Evolutionary conservation across 805 yeast species (phyloP), one percentile per base, ranked within the genome.

Genomic region (Metschnikowia gelsemii): DNA sequence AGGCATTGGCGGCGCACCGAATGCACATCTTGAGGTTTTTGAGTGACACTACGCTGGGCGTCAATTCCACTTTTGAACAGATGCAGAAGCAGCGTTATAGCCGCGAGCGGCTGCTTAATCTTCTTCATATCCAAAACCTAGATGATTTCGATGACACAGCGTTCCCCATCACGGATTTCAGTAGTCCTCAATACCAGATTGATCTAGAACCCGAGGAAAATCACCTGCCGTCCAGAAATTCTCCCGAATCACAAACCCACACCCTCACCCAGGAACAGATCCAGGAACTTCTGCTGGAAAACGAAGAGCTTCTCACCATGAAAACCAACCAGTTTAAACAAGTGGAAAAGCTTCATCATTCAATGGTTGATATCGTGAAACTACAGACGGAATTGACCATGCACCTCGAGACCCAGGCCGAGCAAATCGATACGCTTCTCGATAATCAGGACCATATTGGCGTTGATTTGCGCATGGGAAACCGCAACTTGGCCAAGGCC

Each of bases 321-420:
- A 84, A 84, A 51, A 64, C 76, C n/a, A 75, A 75, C 36, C 84
- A 84, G 46, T 53, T 83, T 20, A 67, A 75, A 29, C 79, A 80
- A 46, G 84, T 82, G 6, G 79, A 77, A 45, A 67, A 73, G 45
- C 68, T 84, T 25, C 84, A 82, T 52, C 66, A 66, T 20, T 76
- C 87, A 1, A 79, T 84, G 61, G 58, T 80, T 32, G 96, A 87
- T 55, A 82, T 90, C 31, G 75, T 89, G 1, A 77, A 81, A 40
- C 61, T 90, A 47, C 91, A 89, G 55, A 71, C 81, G 18, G 93
- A 87, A 55, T 68, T 89, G 40, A 74, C 87, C 9, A 69, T 81
- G 40, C 95, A 90, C 57, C 68, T 89, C 35, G 77, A 78, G 18
- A 61, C 78, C 1, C 97, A 89, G 62, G 79, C 84, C 5, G 84